A percentile compares a stretch with the other conserved stretches of the same genome.
These are phyloP conservation scores for Cardamine occulta DNA, from an alignment of 345 rosid species.

Conservation along the genomic window DNA sequence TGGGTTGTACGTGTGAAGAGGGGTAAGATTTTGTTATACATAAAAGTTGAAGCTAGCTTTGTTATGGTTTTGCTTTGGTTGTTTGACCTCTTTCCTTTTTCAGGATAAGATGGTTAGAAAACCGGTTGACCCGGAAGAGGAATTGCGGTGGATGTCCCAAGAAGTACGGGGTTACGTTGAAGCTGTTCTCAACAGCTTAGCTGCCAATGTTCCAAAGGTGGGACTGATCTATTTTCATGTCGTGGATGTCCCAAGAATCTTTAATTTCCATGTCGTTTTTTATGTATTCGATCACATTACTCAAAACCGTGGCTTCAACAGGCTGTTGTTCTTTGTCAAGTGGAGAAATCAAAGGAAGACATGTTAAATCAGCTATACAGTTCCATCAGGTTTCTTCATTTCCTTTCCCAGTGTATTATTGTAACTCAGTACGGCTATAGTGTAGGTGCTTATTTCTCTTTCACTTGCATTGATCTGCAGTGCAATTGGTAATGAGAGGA, in stretches of 20 bases:
- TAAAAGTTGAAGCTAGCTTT: conserved; percentile 1
- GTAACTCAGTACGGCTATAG: neutral
- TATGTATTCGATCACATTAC: neutral
- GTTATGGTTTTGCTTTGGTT: conserved; percentile 16
- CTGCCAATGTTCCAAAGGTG: conserved; percentile 93
- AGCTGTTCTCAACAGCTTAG: conserved; percentile 92
- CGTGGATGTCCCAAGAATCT: no score
- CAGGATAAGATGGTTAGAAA: conserved; percentile 85
- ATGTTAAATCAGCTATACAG: conserved; percentile 95
- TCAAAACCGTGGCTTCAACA: conserved; percentile 44
- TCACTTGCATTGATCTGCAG: conserved; percentile 44
- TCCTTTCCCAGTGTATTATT: neutral
- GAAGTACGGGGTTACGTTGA: conserved; percentile 97
- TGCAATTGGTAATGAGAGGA: conserved; percentile 70
- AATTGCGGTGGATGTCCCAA: conserved; percentile 97
- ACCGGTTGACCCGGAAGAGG: conserved; percentile 94
- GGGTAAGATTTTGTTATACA: neutral
- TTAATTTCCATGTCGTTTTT: neutral
- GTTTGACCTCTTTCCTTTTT: conserved; percentile 1
- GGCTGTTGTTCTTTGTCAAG: conserved; percentile 99
- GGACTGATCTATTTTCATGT: conserved; percentile 18
- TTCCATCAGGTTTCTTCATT: conserved; percentile 66
- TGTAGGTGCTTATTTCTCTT: conserved; percentile 17
- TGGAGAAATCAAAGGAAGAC: conserved; percentile 95
- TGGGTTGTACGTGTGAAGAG: neutral